Evolutionary conservation across 1,139 yeast genomes (phyloP).

Genomic region (Yamadazyma dendronema): DNA sequence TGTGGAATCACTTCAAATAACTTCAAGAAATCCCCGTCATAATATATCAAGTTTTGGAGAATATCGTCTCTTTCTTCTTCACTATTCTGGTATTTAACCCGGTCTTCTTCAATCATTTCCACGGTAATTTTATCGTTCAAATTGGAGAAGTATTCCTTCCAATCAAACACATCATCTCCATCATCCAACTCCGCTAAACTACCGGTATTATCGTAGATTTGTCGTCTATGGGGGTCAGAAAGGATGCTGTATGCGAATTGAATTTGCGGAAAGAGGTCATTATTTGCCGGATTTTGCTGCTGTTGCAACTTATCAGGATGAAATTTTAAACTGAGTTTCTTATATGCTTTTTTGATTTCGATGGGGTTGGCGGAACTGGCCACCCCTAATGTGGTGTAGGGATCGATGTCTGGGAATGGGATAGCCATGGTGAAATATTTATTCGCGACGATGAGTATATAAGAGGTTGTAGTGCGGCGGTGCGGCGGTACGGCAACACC

Average conservation of each 20-base stretch:
- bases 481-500: too few relatives aligned
- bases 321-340: conserved; percentile 62
- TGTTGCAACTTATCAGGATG: conserved; percentile 79
- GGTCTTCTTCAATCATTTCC: conserved; percentile 75
- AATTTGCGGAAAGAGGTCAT: conserved; percentile 58
- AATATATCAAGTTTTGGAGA: conserved; percentile 52
- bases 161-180: conserved; percentile 44
- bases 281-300: conserved; percentile 10
- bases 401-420: conserved; percentile 60
- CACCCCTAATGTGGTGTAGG: conserved; percentile 60
- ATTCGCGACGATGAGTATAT: not conserved
- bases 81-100: conserved; percentile 58
- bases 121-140: conserved; percentile 63
- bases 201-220: conserved; percentile 68
- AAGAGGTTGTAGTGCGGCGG: too few relatives aligned
- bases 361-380: conserved; percentile 41
- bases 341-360: conserved; percentile 69
- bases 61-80: conserved; percentile 70
- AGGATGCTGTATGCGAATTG: conserved; percentile 76
- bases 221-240: conserved; percentile 55
- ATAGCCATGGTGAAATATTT: conserved; percentile 24
- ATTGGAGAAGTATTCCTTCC: conserved; percentile 65
- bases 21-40: conserved; percentile 67
- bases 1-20: conserved; percentile 79
- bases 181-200: conserved; percentile 46